phyloP scores from a whole-genome alignment of 148 eudicot genomes.

The Chenopodium berlandieri region DNA sequence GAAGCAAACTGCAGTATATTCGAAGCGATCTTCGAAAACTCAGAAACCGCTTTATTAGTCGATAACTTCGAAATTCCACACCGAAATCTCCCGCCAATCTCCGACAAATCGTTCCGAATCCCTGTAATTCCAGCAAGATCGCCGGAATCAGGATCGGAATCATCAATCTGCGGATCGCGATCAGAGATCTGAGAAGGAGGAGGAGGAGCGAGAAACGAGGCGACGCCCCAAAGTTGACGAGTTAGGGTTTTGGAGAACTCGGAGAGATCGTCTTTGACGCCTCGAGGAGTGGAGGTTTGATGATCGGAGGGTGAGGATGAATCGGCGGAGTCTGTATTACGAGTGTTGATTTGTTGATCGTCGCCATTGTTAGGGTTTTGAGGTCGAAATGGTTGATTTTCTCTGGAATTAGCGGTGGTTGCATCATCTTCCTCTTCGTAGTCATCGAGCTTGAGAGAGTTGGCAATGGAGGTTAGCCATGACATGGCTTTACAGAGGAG shows the following conservation, averaged over 20 bases:
- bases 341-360: background rate
- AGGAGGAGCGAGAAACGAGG: conserved; percentile 87
- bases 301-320: conserved; percentile 26
- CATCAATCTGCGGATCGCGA: conserved; percentile 3
- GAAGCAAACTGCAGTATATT: conserved; percentile 55
- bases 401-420: conserved; percentile 9
- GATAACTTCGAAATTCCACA: conserved; percentile 73
- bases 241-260: conserved; percentile 77
- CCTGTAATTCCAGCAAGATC: conserved; percentile 40
- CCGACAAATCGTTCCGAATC: conserved; percentile 65
- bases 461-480: conserved; percentile 76
- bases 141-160: background rate
- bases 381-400: conserved; percentile 13
- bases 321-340: background rate
- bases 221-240: conserved; percentile 84
- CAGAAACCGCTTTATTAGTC: conserved; percentile 56
- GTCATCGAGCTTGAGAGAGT: conserved; percentile 72
- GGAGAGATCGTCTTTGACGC: conserved; percentile 88
- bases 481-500: conserved; percentile 43
- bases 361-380: conserved; percentile 7
- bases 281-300: conserved; percentile 33
- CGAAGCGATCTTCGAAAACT: conserved; percentile 72
- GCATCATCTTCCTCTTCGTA: conserved; percentile 24
- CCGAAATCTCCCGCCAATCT: conserved; percentile 79
- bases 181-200: conserved; percentile 56